These are phyloP conservation scores for Yarrowia yakushimensis DNA, from an alignment of 805 yeast genomes.

Conservation along the genomic window DNA sequence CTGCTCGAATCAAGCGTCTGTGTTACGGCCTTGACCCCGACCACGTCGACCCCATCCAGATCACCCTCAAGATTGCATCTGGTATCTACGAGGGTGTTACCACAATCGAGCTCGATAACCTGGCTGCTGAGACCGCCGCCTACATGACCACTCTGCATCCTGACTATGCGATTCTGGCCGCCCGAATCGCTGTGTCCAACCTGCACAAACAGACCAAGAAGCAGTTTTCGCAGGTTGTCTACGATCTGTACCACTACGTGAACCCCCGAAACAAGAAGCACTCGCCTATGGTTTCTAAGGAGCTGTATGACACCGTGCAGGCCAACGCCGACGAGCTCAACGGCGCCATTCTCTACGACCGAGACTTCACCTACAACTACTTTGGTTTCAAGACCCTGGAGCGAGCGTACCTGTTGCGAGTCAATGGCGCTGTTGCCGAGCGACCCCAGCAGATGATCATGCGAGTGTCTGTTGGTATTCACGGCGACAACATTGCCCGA, in stretches of 20 bases:
- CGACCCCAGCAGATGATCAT: slow-evolving; percentile 87
- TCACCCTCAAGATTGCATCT: slow-evolving; percentile 85
- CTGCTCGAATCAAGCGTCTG: slow-evolving; percentile 88
- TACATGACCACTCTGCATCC: slow-evolving; percentile 97
- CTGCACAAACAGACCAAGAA: slow-evolving; percentile 92
- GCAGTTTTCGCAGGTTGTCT: slow-evolving; percentile 73
- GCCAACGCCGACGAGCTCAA: slow-evolving; percentile 63
- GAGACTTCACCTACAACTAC: slow-evolving; percentile 76
- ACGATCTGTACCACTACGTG: slow-evolving; percentile 67
- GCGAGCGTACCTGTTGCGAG: slow-evolving; percentile 73
- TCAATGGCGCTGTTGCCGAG: slow-evolving; percentile 68
- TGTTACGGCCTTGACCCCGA: slow-evolving; percentile 90
- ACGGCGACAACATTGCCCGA: slow-evolving; percentile 58
- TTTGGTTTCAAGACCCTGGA: slow-evolving; percentile 92
- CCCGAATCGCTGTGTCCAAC: slow-evolving; percentile 91
- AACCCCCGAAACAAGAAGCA: slow-evolving; percentile 74
- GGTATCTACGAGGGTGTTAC: slow-evolving; percentile 98
- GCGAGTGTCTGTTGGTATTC: slow-evolving; percentile 92
- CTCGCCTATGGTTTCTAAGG: slow-evolving; percentile 68
- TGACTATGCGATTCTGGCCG: slow-evolving; percentile 93
- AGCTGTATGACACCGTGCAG: slow-evolving; percentile 59
- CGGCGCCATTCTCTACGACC: slow-evolving; percentile 66
- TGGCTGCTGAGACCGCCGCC: slow-evolving; percentile 96
- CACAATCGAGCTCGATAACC: slow-evolving; percentile 76
- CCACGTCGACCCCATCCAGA: slow-evolving; percentile 92